These are phyloP conservation scores for Oidium heveae DNA, from an alignment of 2,329 filamentous ascomycete species.

Conservation along the genomic window DNA sequence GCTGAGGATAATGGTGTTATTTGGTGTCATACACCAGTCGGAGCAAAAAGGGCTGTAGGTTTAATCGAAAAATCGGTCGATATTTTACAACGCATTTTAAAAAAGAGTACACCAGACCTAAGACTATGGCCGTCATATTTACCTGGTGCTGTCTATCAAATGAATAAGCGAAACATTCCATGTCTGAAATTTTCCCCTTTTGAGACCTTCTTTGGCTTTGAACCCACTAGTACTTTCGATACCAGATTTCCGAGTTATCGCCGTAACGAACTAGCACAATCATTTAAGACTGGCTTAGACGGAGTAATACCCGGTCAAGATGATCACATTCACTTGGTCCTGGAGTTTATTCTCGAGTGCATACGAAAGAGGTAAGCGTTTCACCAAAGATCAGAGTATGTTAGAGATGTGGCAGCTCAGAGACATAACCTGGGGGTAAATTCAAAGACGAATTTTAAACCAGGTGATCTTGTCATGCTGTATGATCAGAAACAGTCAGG, in stretches of 20 bases:
- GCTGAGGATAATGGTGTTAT: neutral
- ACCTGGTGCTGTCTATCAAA: neutral
- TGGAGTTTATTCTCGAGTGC: neutral
- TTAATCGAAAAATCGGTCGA: conserved; percentile 1
- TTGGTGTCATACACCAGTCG: neutral
- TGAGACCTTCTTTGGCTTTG: neutral
- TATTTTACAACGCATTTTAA: neutral
- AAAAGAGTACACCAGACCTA: neutral
- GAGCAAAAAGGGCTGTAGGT: neutral
- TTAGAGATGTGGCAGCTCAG: neutral
- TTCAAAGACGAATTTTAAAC: neutral
- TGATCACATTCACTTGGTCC: neutral
- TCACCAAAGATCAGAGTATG: neutral
- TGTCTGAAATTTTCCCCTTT: neutral
- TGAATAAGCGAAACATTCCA: neutral
- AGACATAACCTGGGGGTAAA: neutral
- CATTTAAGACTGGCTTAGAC: too few species aligned
- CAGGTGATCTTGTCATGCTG: neutral
- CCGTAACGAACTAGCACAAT: too few species aligned
- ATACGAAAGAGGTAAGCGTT: neutral
- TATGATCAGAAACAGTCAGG: neutral
- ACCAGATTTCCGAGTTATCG: neutral
- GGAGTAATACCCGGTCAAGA: neutral
- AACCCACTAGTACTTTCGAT: neutral
- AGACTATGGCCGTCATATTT: neutral